These are phyloP conservation scores for Penicillium canariense DNA, from an alignment of 495 filamentous ascomycete genomes.

Conservation along the genomic window DNA sequence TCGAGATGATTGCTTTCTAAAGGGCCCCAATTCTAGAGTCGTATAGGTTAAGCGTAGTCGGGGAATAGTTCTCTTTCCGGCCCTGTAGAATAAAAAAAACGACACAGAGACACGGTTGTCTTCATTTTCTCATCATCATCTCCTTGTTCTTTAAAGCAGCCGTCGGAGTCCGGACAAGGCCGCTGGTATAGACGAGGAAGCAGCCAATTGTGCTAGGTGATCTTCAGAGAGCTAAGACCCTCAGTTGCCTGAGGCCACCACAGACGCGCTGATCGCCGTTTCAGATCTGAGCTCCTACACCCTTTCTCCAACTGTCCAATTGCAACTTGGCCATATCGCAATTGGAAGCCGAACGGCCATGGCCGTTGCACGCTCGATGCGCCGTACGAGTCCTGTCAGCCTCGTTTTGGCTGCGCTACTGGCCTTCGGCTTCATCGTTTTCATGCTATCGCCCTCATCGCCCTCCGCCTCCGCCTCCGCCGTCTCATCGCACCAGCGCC, in stretches of 20 bases:
- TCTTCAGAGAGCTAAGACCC: not conserved
- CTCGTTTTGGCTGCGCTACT: conserved; percentile 59
- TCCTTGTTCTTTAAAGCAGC: not conserved
- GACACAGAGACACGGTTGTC: too few relatives aligned
- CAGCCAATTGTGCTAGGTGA: not conserved
- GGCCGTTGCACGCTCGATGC: conserved; percentile 58
- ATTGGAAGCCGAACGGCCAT: conserved; percentile 32
- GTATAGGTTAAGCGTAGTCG: not conserved
- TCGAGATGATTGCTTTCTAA: not conserved
- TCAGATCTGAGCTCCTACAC: conserved; percentile 7
- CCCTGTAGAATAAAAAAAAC: not conserved
- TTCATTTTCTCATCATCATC: not conserved
- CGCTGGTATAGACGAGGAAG: not conserved
- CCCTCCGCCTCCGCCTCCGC: conserved; percentile 35
- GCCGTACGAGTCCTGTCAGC: conserved; percentile 66
- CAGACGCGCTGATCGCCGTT: conserved; percentile 12
- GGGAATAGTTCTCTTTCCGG: conserved; percentile 16
- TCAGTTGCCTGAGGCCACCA: conserved; percentile 20
- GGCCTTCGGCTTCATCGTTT: conserved; percentile 62
- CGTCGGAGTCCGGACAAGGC: not conserved
- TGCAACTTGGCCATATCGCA: conserved; percentile 6
- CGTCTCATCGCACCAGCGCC: conserved; percentile 44
- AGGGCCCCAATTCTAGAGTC: conserved; percentile 1
- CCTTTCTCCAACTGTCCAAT: conserved; percentile 14
- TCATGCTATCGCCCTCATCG: conserved; percentile 54